Conservation (phyloP, 2,329 filamentous ascomycete species). For the Penicillium oxalicum region DNA sequence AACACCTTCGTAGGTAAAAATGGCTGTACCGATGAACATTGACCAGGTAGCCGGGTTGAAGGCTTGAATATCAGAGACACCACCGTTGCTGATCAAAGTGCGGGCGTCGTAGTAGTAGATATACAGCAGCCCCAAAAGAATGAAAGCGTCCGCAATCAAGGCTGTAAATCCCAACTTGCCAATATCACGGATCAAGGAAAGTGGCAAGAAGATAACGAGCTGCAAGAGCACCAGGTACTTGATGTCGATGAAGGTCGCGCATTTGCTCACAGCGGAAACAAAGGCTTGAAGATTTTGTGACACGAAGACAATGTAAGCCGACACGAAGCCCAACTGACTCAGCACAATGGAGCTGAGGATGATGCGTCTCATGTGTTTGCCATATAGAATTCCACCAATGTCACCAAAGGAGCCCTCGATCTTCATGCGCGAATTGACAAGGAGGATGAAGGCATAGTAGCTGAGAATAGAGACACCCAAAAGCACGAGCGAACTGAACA, state of each 20-base stretch:
- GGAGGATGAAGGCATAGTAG: slow-evolving; percentile 94
- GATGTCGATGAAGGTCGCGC: slow-evolving; percentile 77
- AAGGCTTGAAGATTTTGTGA: slow-evolving; percentile 94
- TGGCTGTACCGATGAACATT: slow-evolving; percentile 95
- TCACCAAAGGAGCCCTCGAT: slow-evolving; percentile 96
- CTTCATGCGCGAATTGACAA: slow-evolving; percentile 78
- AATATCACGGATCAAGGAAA: slow-evolving; percentile 91
- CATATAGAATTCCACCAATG: slow-evolving; percentile 87
- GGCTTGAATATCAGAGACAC: slow-evolving; percentile 74
- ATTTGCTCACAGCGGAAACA: slow-evolving; percentile 83
- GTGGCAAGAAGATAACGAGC: slow-evolving; percentile 88
- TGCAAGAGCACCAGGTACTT: slow-evolving; percentile 89
- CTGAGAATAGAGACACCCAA: slow-evolving; percentile 77
- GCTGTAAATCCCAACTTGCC: slow-evolving; percentile 95
- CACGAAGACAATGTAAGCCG: slow-evolving; percentile 94
- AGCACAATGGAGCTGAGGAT: slow-evolving; percentile 91
- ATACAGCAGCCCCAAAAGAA: slow-evolving; percentile 84
- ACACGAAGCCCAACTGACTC: slow-evolving; percentile 90
- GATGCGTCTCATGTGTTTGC: slow-evolving; percentile 77
- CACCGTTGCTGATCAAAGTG: slow-evolving; percentile 68
- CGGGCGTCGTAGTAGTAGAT: slow-evolving; percentile 92
- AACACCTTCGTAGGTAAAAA: slow-evolving; percentile 98
- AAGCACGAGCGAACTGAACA: slow-evolving; percentile 91
- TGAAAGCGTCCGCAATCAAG: slow-evolving; percentile 88
- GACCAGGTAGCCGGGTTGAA: slow-evolving; percentile 95